Conservation (phyloP, 768 basidiomycete species). For the Suillus luteus region DNA sequence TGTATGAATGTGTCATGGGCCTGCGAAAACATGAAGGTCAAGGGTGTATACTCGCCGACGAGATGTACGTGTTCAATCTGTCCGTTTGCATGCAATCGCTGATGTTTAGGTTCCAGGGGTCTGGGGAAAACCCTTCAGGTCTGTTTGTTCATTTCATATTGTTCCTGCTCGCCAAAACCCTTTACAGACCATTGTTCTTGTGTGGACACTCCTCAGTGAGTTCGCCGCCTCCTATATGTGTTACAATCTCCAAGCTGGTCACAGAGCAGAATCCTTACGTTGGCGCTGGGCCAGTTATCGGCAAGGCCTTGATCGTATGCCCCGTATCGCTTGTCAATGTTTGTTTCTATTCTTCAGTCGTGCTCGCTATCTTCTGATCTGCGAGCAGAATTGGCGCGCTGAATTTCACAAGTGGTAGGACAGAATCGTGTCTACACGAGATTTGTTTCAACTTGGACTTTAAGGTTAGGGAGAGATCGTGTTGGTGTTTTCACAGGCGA, state of each 20-base stretch:
- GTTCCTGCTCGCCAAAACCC: constrained; percentile 15
- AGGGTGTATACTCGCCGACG: constrained; percentile 96
- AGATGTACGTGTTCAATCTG: constrained; percentile 59
- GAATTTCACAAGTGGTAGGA: constrained; percentile 95
- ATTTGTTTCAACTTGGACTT: constrained; percentile 7
- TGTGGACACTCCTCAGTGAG: constrained; percentile 92
- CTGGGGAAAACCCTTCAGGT: constrained; percentile 95
- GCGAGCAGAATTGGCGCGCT: constrained; percentile 83
- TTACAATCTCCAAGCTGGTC: constrained; percentile 3
- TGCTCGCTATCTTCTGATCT: constrained; percentile 8
- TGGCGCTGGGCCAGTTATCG: constrained; percentile 53
- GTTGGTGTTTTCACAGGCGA: constrained; percentile 62
- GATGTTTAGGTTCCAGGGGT: constrained; percentile 57
- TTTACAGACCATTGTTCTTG: constrained; percentile 79
- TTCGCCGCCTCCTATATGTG: constrained; percentile 14
- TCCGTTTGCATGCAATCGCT: neutral
- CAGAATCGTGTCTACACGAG: constrained; percentile 16
- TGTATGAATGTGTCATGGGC: constrained; percentile 97
- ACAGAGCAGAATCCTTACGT: constrained; percentile 85
- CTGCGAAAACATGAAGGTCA: constrained; percentile 87
- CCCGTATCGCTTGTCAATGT: constrained; percentile 90
- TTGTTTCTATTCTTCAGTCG: constrained; percentile 25
- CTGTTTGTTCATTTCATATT: constrained; percentile 12
- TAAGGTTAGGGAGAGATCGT: constrained; percentile 56
- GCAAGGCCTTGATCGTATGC: constrained; percentile 90